These are phyloP conservation scores for Biscutella auriculata DNA, from an alignment of 441 rosid species.

Conservation along the genomic window DNA sequence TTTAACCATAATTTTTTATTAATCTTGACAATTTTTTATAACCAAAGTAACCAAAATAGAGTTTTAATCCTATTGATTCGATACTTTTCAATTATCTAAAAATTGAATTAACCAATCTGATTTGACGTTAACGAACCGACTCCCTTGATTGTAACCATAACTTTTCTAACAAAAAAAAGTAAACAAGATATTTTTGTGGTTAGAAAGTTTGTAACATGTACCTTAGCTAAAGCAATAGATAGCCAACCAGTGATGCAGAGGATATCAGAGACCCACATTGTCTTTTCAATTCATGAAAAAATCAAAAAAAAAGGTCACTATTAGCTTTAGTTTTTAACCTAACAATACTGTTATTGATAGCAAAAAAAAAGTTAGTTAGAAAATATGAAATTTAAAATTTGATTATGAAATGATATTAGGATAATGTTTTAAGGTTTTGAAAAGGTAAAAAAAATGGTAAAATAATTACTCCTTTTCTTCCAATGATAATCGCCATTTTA, in stretches of 20 bases:
- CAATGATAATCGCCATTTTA: slow-evolving; percentile 18
- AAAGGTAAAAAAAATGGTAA: neutral
- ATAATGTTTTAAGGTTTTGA: neutral
- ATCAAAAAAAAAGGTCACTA: no score
- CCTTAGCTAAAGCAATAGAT: slow-evolving; percentile 40
- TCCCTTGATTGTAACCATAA: no score
- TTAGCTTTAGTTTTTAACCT: no score
- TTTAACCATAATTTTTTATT: no score
- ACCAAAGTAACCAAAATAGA: no score
- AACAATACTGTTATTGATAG: no score
- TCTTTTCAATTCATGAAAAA: slow-evolving; percentile 12
- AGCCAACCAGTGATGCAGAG: slow-evolving; percentile 48
- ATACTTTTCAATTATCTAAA: no score
- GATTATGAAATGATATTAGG: neutral
- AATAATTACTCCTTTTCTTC: slow-evolving; percentile 17
- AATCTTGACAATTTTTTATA: no score
- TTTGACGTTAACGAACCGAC: no score
- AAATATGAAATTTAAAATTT: neutral
- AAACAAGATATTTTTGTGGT: neutral
- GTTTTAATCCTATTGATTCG: no score
- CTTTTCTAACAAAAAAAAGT: neutral
- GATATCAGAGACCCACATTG: slow-evolving; percentile 42
- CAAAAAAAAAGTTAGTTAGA: no score
- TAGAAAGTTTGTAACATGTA: neutral
- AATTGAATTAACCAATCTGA: no score